Evolutionary conservation across 2,329 filamentous ascomycete species (phyloP).

Genomic region (Claviceps sp.): DNA sequence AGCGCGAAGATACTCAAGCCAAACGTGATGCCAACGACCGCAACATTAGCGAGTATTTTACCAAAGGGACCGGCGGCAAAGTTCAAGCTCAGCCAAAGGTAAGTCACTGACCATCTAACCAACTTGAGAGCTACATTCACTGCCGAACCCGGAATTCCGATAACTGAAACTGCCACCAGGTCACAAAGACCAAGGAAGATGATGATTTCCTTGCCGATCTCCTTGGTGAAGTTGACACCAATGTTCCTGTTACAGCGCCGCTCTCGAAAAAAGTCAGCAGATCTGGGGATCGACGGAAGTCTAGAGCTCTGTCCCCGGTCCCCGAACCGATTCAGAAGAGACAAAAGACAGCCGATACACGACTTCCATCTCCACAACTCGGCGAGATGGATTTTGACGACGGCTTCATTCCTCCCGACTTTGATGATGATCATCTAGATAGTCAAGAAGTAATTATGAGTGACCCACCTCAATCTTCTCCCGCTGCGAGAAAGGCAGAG

Average conservation of each 20-base stretch:
- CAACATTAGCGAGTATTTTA: conserved; percentile 92
- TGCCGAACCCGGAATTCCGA: conserved; percentile 2
- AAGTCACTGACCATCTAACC: conserved; percentile 4
- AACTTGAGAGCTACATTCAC: neutral
- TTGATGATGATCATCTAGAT: conserved; percentile 41
- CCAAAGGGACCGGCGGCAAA: conserved; percentile 51
- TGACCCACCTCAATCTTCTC: conserved; percentile 77
- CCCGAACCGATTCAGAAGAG: conserved; percentile 42
- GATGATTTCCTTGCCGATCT: conserved; percentile 76
- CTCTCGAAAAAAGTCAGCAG: conserved; percentile 50
- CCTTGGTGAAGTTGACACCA: conserved; percentile 77
- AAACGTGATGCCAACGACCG: conserved; percentile 78
- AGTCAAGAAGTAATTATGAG: conserved; percentile 53
- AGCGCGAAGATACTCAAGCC: conserved; percentile 74
- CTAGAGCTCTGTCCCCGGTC: conserved; percentile 66
- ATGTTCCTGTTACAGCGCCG: conserved; percentile 42
- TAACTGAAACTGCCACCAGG: conserved; percentile 28
- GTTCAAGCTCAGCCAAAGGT: conserved; percentile 72
- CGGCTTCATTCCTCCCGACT: conserved; percentile 44
- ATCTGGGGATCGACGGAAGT: conserved; percentile 63
- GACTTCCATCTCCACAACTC: conserved; percentile 31
- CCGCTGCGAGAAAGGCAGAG: conserved; percentile 63
- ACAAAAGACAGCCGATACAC: conserved; percentile 37
- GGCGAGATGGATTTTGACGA: conserved; percentile 37
- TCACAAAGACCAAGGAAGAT: conserved; percentile 70